Base-by-base conservation (phyloP, 179 eudicot genomes). In the Gypsophila paniculata region DNA sequence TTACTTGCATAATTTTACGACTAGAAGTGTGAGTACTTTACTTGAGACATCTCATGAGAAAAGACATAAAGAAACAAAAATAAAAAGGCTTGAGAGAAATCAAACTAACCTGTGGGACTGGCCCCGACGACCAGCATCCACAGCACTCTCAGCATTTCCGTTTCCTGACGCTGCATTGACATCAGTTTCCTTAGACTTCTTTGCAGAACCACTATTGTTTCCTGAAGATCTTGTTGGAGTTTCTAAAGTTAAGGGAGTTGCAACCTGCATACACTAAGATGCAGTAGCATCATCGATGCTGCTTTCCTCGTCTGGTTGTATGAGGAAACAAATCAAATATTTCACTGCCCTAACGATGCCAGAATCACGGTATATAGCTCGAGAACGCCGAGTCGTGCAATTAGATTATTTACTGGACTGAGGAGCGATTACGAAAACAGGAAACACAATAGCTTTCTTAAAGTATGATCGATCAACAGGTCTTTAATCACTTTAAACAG, bases 101-200 rank as follows among this genome's bases (percentile, higher is more conserved):
- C 34, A 29, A 29, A 29, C 1, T 29, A 76, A 93, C 98, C 98
- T 93, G 74, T 83, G 90, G 42, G 97, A 85, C 36, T 71, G 77
- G 38, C 73, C 81, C 23, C 73, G 86, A 21, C 70, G 74, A 71
- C 78, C 75, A 72, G 79, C 91, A 74, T 79, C 85, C 10, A 83
- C 86, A 75, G 81, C 83, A 72, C 83, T 82, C 70, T 83, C 88
- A 58, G 79, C 77, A 48, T 83, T 86, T 51, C 80, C 86, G 76
- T 87, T 91, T 77, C 93, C 97, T 22, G 89, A 85, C 79, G 83
- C 80, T 19, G 83, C 84, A 68, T 76, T 86, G 65, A 82, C 91
- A 76, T 88, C 88, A 72, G 84, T 75, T 73, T 87, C 91, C 78
- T 86, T 93, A 75, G 81, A 70, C 81, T 85, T 85, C 81, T 87